phyloP scores from a whole-genome alignment of 148 eudicot species.

The Nepenthes gracilis region DNA sequence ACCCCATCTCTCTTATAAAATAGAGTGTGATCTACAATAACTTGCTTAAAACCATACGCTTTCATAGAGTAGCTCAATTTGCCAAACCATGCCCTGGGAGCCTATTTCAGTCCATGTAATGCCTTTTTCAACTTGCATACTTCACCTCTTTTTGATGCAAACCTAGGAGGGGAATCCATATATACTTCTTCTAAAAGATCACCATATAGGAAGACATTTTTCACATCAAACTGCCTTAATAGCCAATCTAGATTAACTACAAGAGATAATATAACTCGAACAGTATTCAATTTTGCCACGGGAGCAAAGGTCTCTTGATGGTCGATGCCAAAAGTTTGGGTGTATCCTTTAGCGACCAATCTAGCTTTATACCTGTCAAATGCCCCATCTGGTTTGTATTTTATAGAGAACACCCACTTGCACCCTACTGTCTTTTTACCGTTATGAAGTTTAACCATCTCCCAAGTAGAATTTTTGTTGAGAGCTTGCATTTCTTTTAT shows the following conservation, averaged over 20 bases:
- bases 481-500: background rate
- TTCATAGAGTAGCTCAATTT: background rate
- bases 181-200: background rate
- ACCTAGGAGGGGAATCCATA: background rate
- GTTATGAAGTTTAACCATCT: background rate
- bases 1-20: background rate
- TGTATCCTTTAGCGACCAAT: background rate
- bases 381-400: background rate
- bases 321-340: background rate
- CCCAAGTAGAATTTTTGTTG: background rate
- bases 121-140: background rate
- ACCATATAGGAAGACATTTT: slow-evolving; percentile 2
- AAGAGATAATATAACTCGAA: background rate
- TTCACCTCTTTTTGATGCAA: background rate
- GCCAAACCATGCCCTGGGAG: background rate
- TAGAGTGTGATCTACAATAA: background rate
- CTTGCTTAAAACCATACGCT: too few species aligned
- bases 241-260: background rate
- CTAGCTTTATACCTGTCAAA: background rate
- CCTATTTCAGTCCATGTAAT: background rate
- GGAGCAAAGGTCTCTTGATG: background rate
- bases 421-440: background rate
- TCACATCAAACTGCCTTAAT: background rate
- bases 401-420: background rate
- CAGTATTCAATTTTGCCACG: background rate